These are phyloP conservation scores for Fusarium domesticum DNA, from an alignment of 2,329 filamentous ascomycete species.

Conservation along the genomic window DNA sequence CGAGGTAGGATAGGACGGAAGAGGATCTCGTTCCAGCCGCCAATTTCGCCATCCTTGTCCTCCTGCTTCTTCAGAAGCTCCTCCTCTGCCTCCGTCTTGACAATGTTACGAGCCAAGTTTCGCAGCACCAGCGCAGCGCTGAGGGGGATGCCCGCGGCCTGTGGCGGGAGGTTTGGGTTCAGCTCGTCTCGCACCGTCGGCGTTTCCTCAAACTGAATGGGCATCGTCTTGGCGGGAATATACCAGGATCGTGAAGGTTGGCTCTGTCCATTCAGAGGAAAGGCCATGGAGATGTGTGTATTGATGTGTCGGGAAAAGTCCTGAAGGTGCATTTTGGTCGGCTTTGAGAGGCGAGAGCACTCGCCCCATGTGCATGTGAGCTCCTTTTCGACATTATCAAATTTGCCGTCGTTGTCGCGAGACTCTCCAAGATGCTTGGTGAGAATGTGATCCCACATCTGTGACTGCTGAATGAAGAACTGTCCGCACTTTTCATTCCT, in stretches of 20 bases:
- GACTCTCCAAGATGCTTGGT: constrained; percentile 58
- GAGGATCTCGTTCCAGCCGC: constrained; percentile 63
- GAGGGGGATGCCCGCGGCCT: constrained; percentile 75
- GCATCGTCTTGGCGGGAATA: constrained; percentile 54
- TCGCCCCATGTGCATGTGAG: constrained; percentile 65
- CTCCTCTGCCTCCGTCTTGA: constrained; percentile 59
- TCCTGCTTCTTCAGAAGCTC: constrained; percentile 49
- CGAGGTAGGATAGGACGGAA: constrained; percentile 65
- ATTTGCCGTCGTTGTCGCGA: constrained; percentile 55
- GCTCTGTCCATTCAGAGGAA: constrained; percentile 23
- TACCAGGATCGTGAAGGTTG: constrained; percentile 42
- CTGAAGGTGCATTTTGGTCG: constrained; percentile 45
- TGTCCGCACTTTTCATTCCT: constrained; percentile 50
- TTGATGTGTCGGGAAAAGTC: constrained; percentile 64
- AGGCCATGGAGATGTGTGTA: constrained; percentile 57
- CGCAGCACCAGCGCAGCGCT: constrained; percentile 74
- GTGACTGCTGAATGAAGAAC: constrained; percentile 61
- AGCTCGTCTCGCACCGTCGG: constrained; percentile 54
- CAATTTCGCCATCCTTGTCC: constrained; percentile 44
- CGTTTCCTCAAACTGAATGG: constrained; percentile 55
- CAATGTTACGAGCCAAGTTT: constrained; percentile 69
- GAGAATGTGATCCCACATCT: constrained; percentile 72
- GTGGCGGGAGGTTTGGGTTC: constrained; percentile 54
- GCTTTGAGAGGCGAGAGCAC: constrained; percentile 55
- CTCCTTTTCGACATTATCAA: constrained; percentile 50